Evolutionary conservation across 1,139 yeast species (phyloP).

Genomic region (Saccharomyces hybrid): DNA sequence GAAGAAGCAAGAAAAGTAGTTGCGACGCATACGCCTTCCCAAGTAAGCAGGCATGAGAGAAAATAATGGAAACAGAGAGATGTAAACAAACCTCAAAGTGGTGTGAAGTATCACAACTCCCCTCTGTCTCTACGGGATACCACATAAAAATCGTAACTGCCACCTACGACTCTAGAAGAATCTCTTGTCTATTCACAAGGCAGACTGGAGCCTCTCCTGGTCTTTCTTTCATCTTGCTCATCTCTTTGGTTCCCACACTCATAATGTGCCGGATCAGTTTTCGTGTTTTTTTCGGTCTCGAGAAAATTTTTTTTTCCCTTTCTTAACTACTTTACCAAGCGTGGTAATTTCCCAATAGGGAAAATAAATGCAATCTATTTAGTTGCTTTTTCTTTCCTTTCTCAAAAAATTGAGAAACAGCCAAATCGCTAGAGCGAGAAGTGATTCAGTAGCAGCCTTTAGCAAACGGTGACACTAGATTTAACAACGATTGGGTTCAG

Average conservation of each 20-base stretch:
- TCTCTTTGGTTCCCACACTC: too few species aligned
- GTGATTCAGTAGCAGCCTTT: not conserved
- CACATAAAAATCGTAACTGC: too few species aligned
- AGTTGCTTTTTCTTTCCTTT: not conserved
- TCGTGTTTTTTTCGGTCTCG: not conserved
- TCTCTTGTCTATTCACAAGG: too few species aligned
- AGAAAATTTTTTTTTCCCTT: not conserved
- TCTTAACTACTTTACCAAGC: not conserved
- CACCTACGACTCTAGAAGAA: too few species aligned
- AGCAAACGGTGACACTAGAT: too few species aligned
- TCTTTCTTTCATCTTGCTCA: too few species aligned
- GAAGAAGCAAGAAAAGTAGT: not conserved
- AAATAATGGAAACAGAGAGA: not conserved
- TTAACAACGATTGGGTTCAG: not conserved
- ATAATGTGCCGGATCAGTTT: not conserved
- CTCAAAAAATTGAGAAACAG: not conserved
- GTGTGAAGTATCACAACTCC: too few species aligned
- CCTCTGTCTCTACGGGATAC: too few species aligned
- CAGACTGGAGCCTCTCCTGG: too few species aligned
- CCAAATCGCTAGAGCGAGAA: not conserved
- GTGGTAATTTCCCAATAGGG: not conserved
- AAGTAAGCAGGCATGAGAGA: too few species aligned
- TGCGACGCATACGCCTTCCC: not conserved
- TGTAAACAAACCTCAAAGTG: too few species aligned
- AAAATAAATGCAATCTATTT: not conserved